Base-by-base conservation (phyloP, 306 rosid species). In the Inga laurina region DNA sequence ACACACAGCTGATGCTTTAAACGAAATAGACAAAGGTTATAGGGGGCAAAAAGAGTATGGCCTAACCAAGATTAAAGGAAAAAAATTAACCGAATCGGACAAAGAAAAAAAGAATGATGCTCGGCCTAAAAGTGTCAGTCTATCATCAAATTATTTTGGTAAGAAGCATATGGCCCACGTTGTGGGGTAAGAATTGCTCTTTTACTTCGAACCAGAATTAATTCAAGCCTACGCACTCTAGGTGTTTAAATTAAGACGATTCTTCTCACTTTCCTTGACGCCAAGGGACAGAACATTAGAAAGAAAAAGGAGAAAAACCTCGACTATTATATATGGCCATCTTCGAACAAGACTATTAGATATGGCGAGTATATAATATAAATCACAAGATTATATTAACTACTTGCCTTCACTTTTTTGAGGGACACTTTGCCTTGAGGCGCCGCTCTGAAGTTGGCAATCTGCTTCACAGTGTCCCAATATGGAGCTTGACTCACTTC, bases 201-300 rank as follows among this genome's bases (percentile, higher is more conserved):
- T 27, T 65, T 32, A 32, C 39, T 65, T 22, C 9, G 39, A 30
- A 30, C 71, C 71, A 65, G 43, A 65, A 14, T 57, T 59, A 69
- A 24, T 75, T 76, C 81, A 56, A 32, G 74, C 69, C 43, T 65
- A 65, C 10, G 10, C 67, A 15, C 57, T 2, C 32, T 57, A 57
- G 34, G 74, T 18, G 73, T 46, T 83, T 61, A 72, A 43, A 57
- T 7, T 57, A 57, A 57, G 13, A 62, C 13, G 10, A 49, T 10
- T 65, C 21, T 62, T 77, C 49, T 14, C 65, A 16, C 82, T 65
- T 51, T 51, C 14, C 24, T 78, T 81, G 34, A 68, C 65, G 24
- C 77, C 81, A 81, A 81, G 65, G 75, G 80, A 49, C 82, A 71
- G 71, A 30, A 64, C 37, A 21, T 5, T 65, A 15, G 39, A 65